Percentiles rank a stretch among this genome's conserved stretches.
These are phyloP conservation scores for Hypoxylon rubiginosum DNA, from an alignment of 2,329 filamentous ascomycete species.

Conservation along the genomic window DNA sequence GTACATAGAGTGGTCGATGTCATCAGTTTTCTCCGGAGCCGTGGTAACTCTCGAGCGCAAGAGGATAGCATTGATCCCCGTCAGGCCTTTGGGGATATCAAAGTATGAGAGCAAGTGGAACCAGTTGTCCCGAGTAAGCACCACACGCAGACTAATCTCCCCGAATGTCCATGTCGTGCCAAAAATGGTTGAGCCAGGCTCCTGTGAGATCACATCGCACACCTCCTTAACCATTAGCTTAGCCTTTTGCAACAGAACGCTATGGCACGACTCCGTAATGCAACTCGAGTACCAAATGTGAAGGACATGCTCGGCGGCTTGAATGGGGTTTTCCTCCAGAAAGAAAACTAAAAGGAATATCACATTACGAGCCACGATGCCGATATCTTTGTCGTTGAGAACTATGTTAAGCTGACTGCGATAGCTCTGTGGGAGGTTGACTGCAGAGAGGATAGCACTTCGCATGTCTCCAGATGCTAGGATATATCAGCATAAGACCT, in stretches of 20 bases:
- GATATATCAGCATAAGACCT: neutral
- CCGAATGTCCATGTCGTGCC: conserved; percentile 37
- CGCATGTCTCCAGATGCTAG: conserved; percentile 36
- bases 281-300: conserved; percentile 37
- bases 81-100: conserved; percentile 25
- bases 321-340: conserved; percentile 13
- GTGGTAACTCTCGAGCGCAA: conserved; percentile 15
- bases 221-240: conserved; percentile 30
- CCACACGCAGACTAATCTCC: conserved; percentile 19
- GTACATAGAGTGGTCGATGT: conserved; percentile 2
- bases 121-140: conserved; percentile 31
- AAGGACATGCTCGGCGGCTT: conserved; percentile 25
- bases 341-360: conserved; percentile 33
- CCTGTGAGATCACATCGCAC: conserved; percentile 32
- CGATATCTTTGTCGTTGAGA: conserved; percentile 23
- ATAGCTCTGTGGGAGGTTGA: conserved; percentile 19
- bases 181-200: conserved; percentile 8
- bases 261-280: conserved; percentile 14
- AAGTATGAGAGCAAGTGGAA: conserved; percentile 26
- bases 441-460: conserved; percentile 27
- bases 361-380: conserved; percentile 30
- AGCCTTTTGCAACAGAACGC: conserved; percentile 13
- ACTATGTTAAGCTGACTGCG: conserved; percentile 19
- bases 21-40: conserved; percentile 23
- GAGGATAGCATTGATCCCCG: conserved; percentile 3